Conservation (phyloP, 352 stramenopile species). For the Thalassiosira livingstoniorum region DNA sequence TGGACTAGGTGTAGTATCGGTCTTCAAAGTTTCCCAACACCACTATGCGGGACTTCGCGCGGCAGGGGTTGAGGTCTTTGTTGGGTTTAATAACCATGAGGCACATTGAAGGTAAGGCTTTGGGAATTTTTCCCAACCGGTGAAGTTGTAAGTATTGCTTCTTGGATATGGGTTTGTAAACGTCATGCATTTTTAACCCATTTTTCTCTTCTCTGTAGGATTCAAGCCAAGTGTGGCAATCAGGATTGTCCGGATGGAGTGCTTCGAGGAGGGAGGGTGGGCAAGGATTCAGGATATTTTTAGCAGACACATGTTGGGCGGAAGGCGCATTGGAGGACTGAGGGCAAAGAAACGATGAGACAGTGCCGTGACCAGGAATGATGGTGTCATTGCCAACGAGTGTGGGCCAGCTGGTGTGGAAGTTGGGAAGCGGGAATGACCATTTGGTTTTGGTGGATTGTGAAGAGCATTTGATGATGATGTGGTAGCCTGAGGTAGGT, state of each 20-base stretch:
- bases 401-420: conserved; percentile 1
- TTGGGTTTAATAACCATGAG: conserved; percentile 53
- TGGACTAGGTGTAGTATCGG: conserved; percentile 8
- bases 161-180: conserved; percentile 38
- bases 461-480: neutral
- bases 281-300: conserved; percentile 13
- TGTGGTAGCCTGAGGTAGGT: conserved; percentile 2
- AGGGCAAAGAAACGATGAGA: conserved; percentile 21
- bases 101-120: conserved; percentile 48
- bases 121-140: conserved; percentile 1
- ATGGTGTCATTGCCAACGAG: conserved; percentile 12
- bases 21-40: conserved; percentile 59
- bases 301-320: conserved; percentile 9
- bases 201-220: conserved; percentile 31
- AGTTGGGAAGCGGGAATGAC: conserved; percentile 19
- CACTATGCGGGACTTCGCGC: conserved; percentile 61
- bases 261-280: conserved; percentile 8
- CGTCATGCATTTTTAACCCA: conserved; percentile 15
- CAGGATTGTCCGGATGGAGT: conserved; percentile 20
- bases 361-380: conserved; percentile 16
- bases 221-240: conserved; percentile 10
- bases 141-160: conserved; percentile 16
- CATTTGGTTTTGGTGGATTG: conserved; percentile 11
- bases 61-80: conserved; percentile 40
- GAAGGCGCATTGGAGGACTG: conserved; percentile 17